Evolutionary conservation across 352 stramenopile species (phyloP).

Genomic region (Nothophytophthora sp.): DNA sequence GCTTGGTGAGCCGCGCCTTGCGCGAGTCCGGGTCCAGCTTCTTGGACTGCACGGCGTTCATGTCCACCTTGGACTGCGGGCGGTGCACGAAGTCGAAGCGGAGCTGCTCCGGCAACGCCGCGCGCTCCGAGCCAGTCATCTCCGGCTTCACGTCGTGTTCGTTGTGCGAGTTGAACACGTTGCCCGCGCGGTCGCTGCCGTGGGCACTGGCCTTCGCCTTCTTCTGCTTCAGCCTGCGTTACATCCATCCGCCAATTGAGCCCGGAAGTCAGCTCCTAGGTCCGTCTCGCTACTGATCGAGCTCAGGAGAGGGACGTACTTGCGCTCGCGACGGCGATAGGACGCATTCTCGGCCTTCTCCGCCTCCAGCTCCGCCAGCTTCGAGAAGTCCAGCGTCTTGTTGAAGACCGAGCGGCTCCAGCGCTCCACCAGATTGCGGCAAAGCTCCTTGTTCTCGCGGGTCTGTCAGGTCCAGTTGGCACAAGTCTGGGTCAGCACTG

Average conservation of each 20-base stretch:
- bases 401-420: slow-evolving; percentile 90
- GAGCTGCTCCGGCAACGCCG: slow-evolving; percentile 69
- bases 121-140: slow-evolving; percentile 54
- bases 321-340: slow-evolving; percentile 66
- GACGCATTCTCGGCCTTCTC: slow-evolving; percentile 82
- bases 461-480: slow-evolving; percentile 38
- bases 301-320: slow-evolving; percentile 21
- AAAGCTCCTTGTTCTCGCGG: slow-evolving; percentile 86
- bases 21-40: slow-evolving; percentile 78
- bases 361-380: slow-evolving; percentile 81
- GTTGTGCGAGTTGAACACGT: slow-evolving; percentile 48
- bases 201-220: slow-evolving; percentile 35
- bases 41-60: slow-evolving; percentile 54
- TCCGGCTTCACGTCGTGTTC: slow-evolving; percentile 39
- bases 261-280: too few species aligned
- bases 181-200: slow-evolving; percentile 29
- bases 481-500: slow-evolving; percentile 1
- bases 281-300: too few species aligned
- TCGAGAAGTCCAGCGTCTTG: slow-evolving; percentile 88
- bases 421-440: slow-evolving; percentile 79
- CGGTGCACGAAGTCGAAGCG: slow-evolving; percentile 84
- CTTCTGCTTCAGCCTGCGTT: slow-evolving; percentile 41
- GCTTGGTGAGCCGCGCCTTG: slow-evolving; percentile 83
- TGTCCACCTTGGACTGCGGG: slow-evolving; percentile 81
- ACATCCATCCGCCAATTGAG: neutral